phyloP scores from a whole-genome alignment of 192 early-diverging fungal genomes.

The Dissophora globulifera region DNA sequence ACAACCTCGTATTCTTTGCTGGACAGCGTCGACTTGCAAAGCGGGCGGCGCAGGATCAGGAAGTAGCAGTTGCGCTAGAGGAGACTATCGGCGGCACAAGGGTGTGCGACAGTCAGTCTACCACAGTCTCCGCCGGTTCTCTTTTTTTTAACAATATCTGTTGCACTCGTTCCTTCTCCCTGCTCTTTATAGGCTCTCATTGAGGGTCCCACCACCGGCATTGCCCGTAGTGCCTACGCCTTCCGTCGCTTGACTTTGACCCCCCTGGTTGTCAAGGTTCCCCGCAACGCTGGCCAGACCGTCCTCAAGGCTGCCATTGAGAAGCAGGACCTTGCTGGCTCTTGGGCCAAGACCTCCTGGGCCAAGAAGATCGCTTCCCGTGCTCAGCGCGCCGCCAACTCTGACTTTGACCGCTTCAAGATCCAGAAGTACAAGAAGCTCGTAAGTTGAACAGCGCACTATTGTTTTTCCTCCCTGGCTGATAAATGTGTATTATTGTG shows the following conservation, averaged over 20 bases:
- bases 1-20: no score
- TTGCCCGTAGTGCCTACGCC: constrained; percentile 84
- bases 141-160: no score
- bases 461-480: no score
- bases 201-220: constrained; percentile 97
- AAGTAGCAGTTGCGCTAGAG: no score
- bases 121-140: no score
- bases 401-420: constrained; percentile 99
- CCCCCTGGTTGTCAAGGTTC: constrained; percentile 84
- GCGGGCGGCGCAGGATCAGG: no score
- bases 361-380: constrained; percentile 95
- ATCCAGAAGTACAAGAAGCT: constrained; percentile 92
- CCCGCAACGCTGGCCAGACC: constrained; percentile 81
- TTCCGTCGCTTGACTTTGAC: constrained; percentile 95
- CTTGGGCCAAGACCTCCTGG: constrained; percentile 92
- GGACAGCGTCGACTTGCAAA: no score
- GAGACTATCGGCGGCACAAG: no score
- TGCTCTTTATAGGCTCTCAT: constrained; percentile 78
- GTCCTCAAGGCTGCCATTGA: constrained; percentile 84
- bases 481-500: no score
- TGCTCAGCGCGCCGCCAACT: constrained; percentile 75
- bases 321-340: constrained; percentile 82
- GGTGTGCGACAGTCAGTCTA: no score
- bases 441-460: constrained; percentile 68
- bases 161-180: background rate